phyloP scores from a whole-genome alignment of 345 rosid species.

The Salix brachista region DNA sequence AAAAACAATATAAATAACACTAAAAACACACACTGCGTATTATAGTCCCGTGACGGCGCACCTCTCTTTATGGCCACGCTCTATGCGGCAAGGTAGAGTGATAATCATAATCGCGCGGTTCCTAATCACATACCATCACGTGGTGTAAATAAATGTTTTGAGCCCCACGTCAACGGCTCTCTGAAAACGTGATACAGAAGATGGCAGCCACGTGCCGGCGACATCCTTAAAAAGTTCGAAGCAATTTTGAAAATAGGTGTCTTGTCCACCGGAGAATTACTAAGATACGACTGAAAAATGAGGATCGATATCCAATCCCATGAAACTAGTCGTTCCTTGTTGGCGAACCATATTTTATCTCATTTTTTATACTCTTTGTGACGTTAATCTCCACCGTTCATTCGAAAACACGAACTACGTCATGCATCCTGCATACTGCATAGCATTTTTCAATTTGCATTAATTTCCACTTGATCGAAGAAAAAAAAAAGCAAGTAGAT shows the following conservation, averaged over 20 bases:
- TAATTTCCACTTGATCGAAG: not conserved
- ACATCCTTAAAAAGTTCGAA: not conserved
- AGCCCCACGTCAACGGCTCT: not conserved
- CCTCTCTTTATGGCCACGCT: not conserved
- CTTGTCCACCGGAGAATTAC: not conserved
- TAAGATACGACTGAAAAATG: not conserved
- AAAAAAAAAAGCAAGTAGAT: too few relatives aligned
- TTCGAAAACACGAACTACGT: not conserved
- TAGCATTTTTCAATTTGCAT: not conserved
- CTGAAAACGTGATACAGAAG: not conserved
- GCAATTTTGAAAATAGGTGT: not conserved
- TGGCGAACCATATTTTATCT: not conserved
- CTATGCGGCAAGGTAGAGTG: not conserved
- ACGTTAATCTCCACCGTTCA: not conserved
- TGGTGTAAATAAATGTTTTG: not conserved
- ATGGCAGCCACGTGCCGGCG: not conserved
- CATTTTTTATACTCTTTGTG: not conserved
- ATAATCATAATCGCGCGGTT: constrained; percentile 18
- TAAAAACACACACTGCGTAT: not conserved
- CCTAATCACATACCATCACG: constrained; percentile 8
- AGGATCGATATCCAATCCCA: not conserved
- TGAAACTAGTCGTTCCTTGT: not conserved
- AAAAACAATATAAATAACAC: too few relatives aligned
- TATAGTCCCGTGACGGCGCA: constrained; percentile 10
- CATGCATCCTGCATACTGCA: not conserved